phyloP scores from a whole-genome alignment of 176 grass and related monocot genomes.

The Tillandsia fasciculata region DNA sequence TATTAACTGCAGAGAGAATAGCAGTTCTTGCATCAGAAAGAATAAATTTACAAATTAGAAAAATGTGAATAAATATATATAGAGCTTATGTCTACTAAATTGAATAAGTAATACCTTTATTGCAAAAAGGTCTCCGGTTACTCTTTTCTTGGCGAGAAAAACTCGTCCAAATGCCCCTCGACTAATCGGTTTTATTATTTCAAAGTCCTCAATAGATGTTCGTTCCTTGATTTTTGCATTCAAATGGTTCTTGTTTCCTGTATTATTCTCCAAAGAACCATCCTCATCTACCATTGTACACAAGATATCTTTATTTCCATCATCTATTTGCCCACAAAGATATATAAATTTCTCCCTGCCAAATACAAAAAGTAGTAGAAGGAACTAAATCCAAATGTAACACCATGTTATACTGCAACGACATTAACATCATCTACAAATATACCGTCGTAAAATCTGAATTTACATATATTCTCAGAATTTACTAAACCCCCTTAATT shows the following conservation, averaged over 20 bases:
- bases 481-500: not conserved
- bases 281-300: constrained; percentile 58
- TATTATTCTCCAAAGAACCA: constrained; percentile 30
- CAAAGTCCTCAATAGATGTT: constrained; percentile 95
- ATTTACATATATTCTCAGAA: not conserved
- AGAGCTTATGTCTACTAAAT: not conserved
- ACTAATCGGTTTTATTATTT: constrained; percentile 96
- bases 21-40: not conserved
- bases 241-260: constrained; percentile 37
- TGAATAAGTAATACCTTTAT: constrained; percentile 58
- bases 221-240: constrained; percentile 63
- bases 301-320: constrained; percentile 38
- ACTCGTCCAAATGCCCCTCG: constrained; percentile 81
- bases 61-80: not conserved
- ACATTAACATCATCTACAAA: no score
- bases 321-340: constrained; percentile 67
- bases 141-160: constrained; percentile 92
- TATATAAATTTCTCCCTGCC: constrained; percentile 93
- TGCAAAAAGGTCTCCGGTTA: constrained; percentile 86
- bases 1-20: not conserved
- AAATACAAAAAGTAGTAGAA: not conserved
- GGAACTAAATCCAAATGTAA: not conserved
- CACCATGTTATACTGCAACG: not conserved
- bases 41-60: not conserved
- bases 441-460: no score